Evolutionary conservation across 768 basidiomycete species (phyloP).

Genomic region (Leucocoprinus leucothites): DNA sequence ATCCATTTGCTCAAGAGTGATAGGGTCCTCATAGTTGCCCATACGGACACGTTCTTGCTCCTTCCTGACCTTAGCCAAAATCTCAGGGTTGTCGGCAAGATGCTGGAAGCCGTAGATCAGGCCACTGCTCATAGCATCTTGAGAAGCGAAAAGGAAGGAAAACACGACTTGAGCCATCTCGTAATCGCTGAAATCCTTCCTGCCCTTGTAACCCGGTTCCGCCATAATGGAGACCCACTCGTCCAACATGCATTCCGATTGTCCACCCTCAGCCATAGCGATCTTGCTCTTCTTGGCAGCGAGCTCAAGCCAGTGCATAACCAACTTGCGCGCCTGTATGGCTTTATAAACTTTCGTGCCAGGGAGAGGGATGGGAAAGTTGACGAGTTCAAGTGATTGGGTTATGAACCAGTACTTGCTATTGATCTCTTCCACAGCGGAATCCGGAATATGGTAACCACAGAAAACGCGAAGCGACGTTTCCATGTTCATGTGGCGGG

Average conservation of each 20-base stretch:
- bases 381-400: constrained; percentile 93
- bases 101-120: constrained; percentile 97
- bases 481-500: constrained; percentile 95
- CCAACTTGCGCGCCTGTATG: constrained; percentile 84
- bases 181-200: constrained; percentile 82
- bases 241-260: constrained; percentile 89
- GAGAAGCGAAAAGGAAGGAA: constrained; percentile 93
- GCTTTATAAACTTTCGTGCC: constrained; percentile 97
- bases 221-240: constrained; percentile 81
- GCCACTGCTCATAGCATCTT: constrained; percentile 98
- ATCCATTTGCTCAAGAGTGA: constrained; percentile 88
- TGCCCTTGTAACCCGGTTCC: constrained; percentile 68
- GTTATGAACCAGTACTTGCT: constrained; percentile 98
- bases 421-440: constrained; percentile 76
- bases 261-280: constrained; percentile 74
- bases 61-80: constrained; percentile 83
- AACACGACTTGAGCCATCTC: constrained; percentile 98
- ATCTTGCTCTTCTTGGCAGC: constrained; percentile 80
- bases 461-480: constrained; percentile 96
- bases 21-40: constrained; percentile 68
- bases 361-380: constrained; percentile 93
- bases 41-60: constrained; percentile 86
- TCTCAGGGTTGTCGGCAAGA: constrained; percentile 86
- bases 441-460: constrained; percentile 82
- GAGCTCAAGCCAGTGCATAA: constrained; percentile 73